Evolutionary conservation across 192 early-diverging fungal genomes (phyloP), one percentile per base, ranked within the genome.

Genomic region (Rhizoclosmatium globosum): DNA sequence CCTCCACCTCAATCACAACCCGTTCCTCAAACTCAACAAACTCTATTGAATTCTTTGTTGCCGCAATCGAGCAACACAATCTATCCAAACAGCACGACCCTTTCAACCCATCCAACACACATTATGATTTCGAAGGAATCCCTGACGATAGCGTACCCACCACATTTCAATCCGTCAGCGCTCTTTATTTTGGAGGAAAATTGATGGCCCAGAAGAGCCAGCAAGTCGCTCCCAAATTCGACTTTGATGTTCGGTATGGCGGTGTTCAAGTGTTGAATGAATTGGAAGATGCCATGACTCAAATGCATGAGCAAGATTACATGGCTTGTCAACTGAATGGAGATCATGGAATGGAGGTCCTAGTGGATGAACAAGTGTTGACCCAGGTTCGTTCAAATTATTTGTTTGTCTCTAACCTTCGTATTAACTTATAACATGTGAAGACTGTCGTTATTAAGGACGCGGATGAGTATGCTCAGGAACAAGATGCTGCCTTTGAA

Each of bases 91-190:
- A 31, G 19, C 15, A 57, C 56, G 21, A 57, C 9, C 7, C 61
- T 9, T 41, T 7, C 17, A 17, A 53, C 60, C 11, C 4, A 21
- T 62, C 60, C 60, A 39, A 62, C n/a, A 4, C 69, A 3, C 19
- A 39, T 7, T 62, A 74, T 60, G 46, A 47, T 44, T 76, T 76
- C 43, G 60, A 60, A 41, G 64, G 15, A 64, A 9, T 48, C n/a
- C 71, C 43, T 38, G 56, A 78, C 41, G 76, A 84, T 46, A 61
- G 62, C 41, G 45, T 90, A 9, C 80, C 82, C 47, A 90, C 87
- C 2, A 82, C 82, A n/a, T 88, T 82, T 72, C 77, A 86, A 42
- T 78, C 87, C 21, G 80, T 76, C 23, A 41, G 59, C 19, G 42
- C 74, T 7, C n/a, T 76, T 42, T 76, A 76, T 45, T 88, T 38